Evolutionary conservation across 345 rosid genomes (phyloP).

Genomic region (Barbarea vulgaris): DNA sequence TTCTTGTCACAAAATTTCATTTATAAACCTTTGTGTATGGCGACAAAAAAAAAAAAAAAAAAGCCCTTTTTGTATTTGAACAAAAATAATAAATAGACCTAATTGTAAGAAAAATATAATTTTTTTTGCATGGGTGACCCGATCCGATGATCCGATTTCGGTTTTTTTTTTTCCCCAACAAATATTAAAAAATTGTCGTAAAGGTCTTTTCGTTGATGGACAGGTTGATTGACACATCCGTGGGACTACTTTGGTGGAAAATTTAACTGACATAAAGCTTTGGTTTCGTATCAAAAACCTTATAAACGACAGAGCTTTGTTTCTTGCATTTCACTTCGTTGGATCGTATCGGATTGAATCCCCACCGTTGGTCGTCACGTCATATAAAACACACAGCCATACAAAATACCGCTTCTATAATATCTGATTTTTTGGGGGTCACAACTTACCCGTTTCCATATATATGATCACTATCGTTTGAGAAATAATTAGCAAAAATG

Average conservation of each 20-base stretch:
- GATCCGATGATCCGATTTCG: neutral
- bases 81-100: neutral
- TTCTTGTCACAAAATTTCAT: neutral
- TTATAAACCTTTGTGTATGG: neutral
- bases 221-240: constrained; percentile 48
- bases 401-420: neutral
- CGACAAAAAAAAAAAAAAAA: no score
- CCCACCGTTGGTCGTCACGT: constrained; percentile 24
- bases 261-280: constrained; percentile 35
- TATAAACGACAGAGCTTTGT: constrained; percentile 32
- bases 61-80: neutral
- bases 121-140: constrained; percentile 20
- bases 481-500: neutral
- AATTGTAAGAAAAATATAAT: neutral
- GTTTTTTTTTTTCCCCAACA: neutral
- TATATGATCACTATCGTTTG: neutral
- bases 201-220: constrained; percentile 48
- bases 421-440: neutral
- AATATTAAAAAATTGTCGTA: neutral
- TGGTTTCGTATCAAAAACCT: constrained; percentile 25
- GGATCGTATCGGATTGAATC: constrained; percentile 20
- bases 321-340: constrained; percentile 14
- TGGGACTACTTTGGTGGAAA: constrained; percentile 39
- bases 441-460: neutral
- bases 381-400: neutral